Base-by-base conservation (phyloP, 2,329 filamentous ascomycete species). In the Triangularia setosa region DNA sequence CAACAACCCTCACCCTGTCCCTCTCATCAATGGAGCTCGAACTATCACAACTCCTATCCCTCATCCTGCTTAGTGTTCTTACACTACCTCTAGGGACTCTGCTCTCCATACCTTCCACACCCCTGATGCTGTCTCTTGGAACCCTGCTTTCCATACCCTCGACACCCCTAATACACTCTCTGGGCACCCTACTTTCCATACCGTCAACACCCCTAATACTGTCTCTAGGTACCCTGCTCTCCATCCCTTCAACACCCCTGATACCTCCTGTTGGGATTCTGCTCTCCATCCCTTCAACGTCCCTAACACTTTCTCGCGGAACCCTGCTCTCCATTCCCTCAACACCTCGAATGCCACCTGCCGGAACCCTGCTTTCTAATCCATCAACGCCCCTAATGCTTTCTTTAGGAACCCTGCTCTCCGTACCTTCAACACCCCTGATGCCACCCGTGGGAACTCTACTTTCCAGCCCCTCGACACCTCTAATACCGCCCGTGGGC, bases 1-100 rank as follows among this genome's bases (percentile, higher is more conserved):
- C 53, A 53, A 40, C 44, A 21, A 68, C 61, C 14, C 53, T 61
- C 16, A 66, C 35, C 60, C 66, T 60, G 52, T 67, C 48, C 58
- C 62, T 53, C 58, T 68, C 68, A 21, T 48, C 40, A 18, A 21
- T 7, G 4, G 40, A 48, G n/a, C 40, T 48, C n/a, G n/a, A 21
- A 48, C 40, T 48, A 21, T 48, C 40, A 21, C 40, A 48, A 18
- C 40, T 48, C 59, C 53, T 63, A 12, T 64, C 66, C 44, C 60
- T 48, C 24, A 28, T 23, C 54, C 60, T 65, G 40, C 18, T 48
- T n/a, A 48, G 40, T 11, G 16, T 23, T 21, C 40, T 62, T 21
- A 67, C 63, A 24, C 60, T 65, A 23, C 62, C 56, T 53, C 60
- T 28, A n/a, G 62, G 63, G 7, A 61, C 28, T 18, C 63, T 65